Conservation (phyloP, 768 basidiomycete genomes). For the Boletus huronensis region DNA sequence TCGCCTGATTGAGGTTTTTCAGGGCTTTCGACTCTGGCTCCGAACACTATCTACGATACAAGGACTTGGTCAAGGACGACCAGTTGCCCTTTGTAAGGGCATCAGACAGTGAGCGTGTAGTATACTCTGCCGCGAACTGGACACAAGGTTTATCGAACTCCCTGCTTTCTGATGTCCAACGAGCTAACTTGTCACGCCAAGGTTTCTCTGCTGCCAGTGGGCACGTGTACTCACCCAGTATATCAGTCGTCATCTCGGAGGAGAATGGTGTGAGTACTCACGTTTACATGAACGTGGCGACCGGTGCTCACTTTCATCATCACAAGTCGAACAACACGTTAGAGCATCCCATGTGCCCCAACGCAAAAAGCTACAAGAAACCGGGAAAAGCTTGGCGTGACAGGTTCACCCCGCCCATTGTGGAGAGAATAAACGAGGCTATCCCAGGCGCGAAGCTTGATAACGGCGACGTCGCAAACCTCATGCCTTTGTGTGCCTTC, state of each 20-base stretch:
- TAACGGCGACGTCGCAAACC: constrained; percentile 47
- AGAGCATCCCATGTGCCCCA: constrained; percentile 62
- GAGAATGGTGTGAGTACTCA: constrained; percentile 41
- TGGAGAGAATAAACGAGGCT: constrained; percentile 52
- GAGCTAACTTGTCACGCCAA: constrained; percentile 24
- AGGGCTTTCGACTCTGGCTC: constrained; percentile 53
- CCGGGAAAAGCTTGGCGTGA: constrained; percentile 54
- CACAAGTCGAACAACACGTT: constrained; percentile 62
- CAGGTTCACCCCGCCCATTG: constrained; percentile 53
- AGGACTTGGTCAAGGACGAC: constrained; percentile 38
- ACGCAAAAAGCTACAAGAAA: constrained; percentile 41
- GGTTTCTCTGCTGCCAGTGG: constrained; percentile 59
- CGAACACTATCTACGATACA: constrained; percentile 53
- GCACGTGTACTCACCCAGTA: constrained; percentile 40
- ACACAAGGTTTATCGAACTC: constrained; percentile 41
- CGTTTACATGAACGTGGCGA: not conserved
- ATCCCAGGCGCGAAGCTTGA: constrained; percentile 63
- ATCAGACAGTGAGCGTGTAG: constrained; percentile 53
- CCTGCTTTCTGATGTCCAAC: not conserved
- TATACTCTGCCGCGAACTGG: constrained; percentile 71
- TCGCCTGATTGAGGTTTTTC: not conserved
- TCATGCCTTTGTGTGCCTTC: constrained; percentile 78
- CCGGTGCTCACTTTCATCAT: not conserved
- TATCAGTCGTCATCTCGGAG: constrained; percentile 53
- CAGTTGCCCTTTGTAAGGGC: constrained; percentile 54